Conservation (phyloP, 1,284 basidiomycete species). For the Testicularia cyperi region DNA sequence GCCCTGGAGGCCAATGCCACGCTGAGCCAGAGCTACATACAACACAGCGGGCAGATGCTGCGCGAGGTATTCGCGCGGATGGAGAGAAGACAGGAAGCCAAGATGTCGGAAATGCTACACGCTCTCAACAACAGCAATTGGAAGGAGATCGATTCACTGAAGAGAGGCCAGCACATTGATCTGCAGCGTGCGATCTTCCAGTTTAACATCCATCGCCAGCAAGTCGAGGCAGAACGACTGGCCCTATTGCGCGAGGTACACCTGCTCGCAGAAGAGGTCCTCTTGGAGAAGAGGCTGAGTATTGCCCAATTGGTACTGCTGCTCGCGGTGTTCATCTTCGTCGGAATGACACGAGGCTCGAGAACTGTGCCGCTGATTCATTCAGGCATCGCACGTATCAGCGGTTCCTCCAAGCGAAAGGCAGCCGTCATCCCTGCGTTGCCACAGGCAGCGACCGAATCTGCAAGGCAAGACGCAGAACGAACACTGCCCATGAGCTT, state of each 20-base stretch:
- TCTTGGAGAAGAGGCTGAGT: constrained; percentile 78
- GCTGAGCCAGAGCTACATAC: constrained; percentile 81
- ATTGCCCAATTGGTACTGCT: constrained; percentile 79
- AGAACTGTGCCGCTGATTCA: constrained; percentile 49
- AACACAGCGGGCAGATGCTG: constrained; percentile 80
- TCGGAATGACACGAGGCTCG: constrained; percentile 78
- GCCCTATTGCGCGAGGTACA: constrained; percentile 71
- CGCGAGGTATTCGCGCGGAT: constrained; percentile 74
- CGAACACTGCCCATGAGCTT: no score
- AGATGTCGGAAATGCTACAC: constrained; percentile 70
- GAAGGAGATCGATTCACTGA: constrained; percentile 63
- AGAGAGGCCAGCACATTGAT: constrained; percentile 60
- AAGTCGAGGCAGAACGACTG: constrained; percentile 71
- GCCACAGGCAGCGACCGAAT: no score
- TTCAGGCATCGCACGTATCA: constrained; percentile 29
- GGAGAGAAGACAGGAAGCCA: constrained; percentile 62
- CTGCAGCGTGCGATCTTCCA: constrained; percentile 71
- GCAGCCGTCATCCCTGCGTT: no score
- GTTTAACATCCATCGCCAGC: constrained; percentile 70
- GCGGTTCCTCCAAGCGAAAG: constrained; percentile 12
- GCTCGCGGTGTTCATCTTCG: constrained; percentile 76
- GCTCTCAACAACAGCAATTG: constrained; percentile 62
- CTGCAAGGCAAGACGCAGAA: no score
- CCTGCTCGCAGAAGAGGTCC: constrained; percentile 74
- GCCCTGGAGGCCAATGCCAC: constrained; percentile 86